Conservation (phyloP, 352 stramenopile genomes). For the Phytophthora parvispora region DNA sequence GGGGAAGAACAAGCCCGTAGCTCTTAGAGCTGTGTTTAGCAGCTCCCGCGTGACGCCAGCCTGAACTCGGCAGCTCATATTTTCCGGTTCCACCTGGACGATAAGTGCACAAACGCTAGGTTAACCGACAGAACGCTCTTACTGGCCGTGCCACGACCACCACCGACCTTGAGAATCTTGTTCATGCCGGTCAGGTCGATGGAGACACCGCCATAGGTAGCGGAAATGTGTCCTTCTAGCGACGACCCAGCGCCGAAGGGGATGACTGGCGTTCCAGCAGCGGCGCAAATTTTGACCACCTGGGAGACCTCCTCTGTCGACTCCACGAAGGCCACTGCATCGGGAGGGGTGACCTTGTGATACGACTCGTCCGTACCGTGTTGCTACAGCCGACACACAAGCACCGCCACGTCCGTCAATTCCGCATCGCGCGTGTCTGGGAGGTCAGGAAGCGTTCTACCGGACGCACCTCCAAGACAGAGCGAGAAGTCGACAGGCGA, state of each 20-base stretch:
- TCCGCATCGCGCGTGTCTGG: background rate
- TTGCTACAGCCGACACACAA: constrained; percentile 37
- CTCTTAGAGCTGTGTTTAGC: constrained; percentile 89
- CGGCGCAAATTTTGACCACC: constrained; percentile 91
- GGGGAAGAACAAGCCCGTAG: constrained; percentile 94
- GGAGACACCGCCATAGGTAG: constrained; percentile 89
- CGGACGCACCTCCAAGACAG: constrained; percentile 71
- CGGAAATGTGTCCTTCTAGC: constrained; percentile 96
- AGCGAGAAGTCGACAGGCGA: constrained; percentile 69
- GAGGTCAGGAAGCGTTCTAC: background rate
- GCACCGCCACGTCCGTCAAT: background rate
- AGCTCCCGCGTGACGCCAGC: constrained; percentile 94
- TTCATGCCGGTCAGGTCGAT: constrained; percentile 92
- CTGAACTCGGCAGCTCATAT: constrained; percentile 93
- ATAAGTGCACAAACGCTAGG: background rate
- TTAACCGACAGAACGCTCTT: background rate
- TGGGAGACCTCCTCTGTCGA: constrained; percentile 90
- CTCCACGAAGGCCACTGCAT: constrained; percentile 88
- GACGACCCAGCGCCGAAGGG: constrained; percentile 94
- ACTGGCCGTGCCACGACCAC: background rate
- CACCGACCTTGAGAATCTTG: constrained; percentile 57
- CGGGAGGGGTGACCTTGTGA: constrained; percentile 83
- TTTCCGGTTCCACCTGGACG: constrained; percentile 25
- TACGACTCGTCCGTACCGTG: constrained; percentile 94
- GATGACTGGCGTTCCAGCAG: constrained; percentile 91